A percentile compares a stretch with the other conserved stretches of the same genome.
These are phyloP conservation scores for Cryptomeria japonica DNA, from an alignment of 75 land plant species.

Conservation along the genomic window DNA sequence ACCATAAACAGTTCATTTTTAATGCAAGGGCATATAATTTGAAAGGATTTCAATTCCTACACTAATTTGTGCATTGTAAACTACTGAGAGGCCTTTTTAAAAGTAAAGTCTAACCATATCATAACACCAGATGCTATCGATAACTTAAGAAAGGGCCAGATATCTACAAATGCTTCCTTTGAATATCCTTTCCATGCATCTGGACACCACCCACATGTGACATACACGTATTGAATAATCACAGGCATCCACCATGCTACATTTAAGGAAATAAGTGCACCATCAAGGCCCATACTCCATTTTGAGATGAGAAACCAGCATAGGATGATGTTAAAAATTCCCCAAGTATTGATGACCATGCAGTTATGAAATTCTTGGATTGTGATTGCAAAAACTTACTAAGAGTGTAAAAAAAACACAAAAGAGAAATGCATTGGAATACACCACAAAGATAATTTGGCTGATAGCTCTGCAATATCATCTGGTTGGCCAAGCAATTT, in stretches of 20 bases:
- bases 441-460: conserved; percentile 24
- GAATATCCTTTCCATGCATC: conserved; percentile 47
- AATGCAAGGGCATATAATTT: no score
- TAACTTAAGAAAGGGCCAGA: conserved; percentile 26
- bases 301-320: conserved; percentile 42
- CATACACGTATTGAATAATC: conserved; percentile 19
- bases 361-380: conserved; percentile 28
- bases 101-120: conserved; percentile 21
- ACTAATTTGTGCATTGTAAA: no score
- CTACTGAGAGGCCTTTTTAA: background rate
- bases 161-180: conserved; percentile 25
- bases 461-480: conserved; percentile 30
- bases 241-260: conserved; percentile 38
- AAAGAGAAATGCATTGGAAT: conserved; percentile 40
- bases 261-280: conserved; percentile 29
- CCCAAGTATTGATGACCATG: conserved; percentile 19
- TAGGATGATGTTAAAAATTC: conserved; percentile 30
- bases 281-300: conserved; percentile 33
- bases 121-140: conserved; percentile 39
- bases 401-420: conserved; percentile 28
- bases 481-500: conserved; percentile 26
- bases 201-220: conserved; percentile 38
- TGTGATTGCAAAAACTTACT: conserved; percentile 49
- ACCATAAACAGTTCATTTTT: no score
- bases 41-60: no score